Evolutionary conservation across 768 basidiomycete species (phyloP), one percentile per base, ranked within the genome.

Genomic region (Mrakia gelida): DNA sequence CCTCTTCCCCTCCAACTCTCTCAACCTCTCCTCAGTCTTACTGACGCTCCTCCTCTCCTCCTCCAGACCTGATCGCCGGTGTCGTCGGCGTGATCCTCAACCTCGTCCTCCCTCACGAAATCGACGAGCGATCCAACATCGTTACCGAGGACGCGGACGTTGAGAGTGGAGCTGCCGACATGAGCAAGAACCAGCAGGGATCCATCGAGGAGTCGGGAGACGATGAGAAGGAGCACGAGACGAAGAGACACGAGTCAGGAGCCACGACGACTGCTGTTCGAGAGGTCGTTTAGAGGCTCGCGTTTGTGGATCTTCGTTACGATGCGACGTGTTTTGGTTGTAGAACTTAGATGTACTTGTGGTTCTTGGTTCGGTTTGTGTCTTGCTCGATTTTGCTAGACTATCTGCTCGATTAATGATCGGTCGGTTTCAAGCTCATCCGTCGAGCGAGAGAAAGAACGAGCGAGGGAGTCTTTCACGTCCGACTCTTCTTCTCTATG

Each of bases 61-160:
- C 26, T 59, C 10, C 92, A 54, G 94, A 90, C 83, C 84, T 91
- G 70, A 85, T 86, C 61, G 83, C 89, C 0, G 91, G 89, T 13
- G 82, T 91, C 77, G 87, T 89, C 8, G 90, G 89, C 9, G 87
- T 87, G n/a, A 11, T 67, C 32, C 65, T 67, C 32, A 67, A 67
- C 32, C 9, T 26, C 65, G 15, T 67, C 9, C 15, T 67, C 0
- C 65, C 65, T 15, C 13, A 38, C 32, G 65, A 67, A 28, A 23
- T 7, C 59, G 59, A 26, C 59, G 59, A 59, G 28, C 59, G 26
- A n/a, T 3, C 28, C 59, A 59, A 26, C 59, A 59, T n/a, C 59
- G 26, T 28, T 26, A 28, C n/a, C 9, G 59, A 59, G 9, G 59
- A 59, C 26, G 2, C 26, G 13, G 26, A 59, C 59, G 49, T 52